phyloP scores from a whole-genome alignment of 169 alveolate species.

The Plasmodium billcollinsi region DNA sequence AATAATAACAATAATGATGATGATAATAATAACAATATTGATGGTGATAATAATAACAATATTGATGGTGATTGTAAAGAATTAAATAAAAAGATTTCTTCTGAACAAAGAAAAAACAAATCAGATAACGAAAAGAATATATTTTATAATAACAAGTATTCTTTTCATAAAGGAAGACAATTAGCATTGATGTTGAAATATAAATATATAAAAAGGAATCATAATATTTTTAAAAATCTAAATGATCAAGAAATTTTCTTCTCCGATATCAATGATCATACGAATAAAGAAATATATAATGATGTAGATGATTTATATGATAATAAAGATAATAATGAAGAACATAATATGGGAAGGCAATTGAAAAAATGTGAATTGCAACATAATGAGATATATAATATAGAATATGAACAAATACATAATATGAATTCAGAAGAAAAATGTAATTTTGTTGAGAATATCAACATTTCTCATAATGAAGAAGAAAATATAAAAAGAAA shows the following conservation, averaged over 20 bases:
- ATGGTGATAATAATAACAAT: slow-evolving; percentile 5
- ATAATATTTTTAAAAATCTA: slow-evolving; percentile 44
- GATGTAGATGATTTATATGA: neutral
- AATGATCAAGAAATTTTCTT: slow-evolving; percentile 54
- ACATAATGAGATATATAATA: too few species aligned
- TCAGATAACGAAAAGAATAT: slow-evolving; percentile 28
- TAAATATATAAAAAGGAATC: slow-evolving; percentile 34
- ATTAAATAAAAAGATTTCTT: neutral
- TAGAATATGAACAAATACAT: too few species aligned
- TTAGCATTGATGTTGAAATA: slow-evolving; percentile 50
- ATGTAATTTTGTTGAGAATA: too few species aligned
- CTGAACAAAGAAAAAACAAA: neutral
- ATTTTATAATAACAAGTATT: slow-evolving; percentile 8
- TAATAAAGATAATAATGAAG: neutral
- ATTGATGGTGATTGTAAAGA: neutral
- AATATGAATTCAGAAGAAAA: too few species aligned
- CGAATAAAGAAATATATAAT: neutral
- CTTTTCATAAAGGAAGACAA: slow-evolving; percentile 64
- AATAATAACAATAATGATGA: too few species aligned
- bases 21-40: too few species aligned
- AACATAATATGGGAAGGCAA: neutral
- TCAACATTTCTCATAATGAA: too few species aligned
- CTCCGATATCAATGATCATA: neutral
- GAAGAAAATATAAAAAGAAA: too few species aligned
- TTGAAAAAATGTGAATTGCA: too few species aligned